Evolutionary conservation across 2,329 filamentous ascomycete genomes (phyloP).

Genomic region (Raffaelea ambrosiae): DNA sequence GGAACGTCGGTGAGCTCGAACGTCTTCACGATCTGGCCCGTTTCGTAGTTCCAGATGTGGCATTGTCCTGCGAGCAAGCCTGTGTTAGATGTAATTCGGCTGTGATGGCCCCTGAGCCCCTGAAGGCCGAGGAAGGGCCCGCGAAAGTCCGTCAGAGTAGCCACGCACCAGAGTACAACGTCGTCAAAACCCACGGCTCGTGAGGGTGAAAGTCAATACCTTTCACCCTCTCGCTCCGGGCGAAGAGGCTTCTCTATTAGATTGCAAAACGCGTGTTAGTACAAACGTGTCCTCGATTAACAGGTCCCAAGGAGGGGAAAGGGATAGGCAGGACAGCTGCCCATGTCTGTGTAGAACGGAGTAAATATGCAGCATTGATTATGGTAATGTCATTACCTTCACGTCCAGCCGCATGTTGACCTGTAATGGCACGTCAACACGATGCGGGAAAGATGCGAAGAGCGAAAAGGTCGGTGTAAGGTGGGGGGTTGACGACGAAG

Average conservation of each 20-base stretch:
- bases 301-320: not conserved
- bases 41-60: conserved; percentile 98
- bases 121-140: not conserved
- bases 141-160: not conserved
- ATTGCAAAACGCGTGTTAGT: not conserved
- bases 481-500: conserved; percentile 1
- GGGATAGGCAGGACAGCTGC: too few species aligned
- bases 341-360: not conserved
- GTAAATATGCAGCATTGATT: not conserved
- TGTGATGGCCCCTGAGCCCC: not conserved
- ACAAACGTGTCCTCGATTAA: not conserved
- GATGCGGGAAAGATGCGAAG: not conserved
- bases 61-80: conserved; percentile 62
- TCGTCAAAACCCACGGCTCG: conserved; percentile 51
- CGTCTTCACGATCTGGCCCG: conserved; percentile 93
- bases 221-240: conserved; percentile 16
- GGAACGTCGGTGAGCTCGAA: conserved; percentile 98
- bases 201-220: conserved; percentile 16
- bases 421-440: conserved; percentile 1
- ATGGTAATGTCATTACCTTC: conserved; percentile 8
- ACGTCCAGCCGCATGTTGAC: conserved; percentile 17
- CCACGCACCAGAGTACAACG: conserved; percentile 74
- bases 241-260: conserved; percentile 13
- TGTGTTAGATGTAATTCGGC: not conserved
- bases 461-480: not conserved